phyloP scores from a whole-genome alignment of 2,329 filamentous ascomycete genomes.

The Epichloe glyceriae region DNA sequence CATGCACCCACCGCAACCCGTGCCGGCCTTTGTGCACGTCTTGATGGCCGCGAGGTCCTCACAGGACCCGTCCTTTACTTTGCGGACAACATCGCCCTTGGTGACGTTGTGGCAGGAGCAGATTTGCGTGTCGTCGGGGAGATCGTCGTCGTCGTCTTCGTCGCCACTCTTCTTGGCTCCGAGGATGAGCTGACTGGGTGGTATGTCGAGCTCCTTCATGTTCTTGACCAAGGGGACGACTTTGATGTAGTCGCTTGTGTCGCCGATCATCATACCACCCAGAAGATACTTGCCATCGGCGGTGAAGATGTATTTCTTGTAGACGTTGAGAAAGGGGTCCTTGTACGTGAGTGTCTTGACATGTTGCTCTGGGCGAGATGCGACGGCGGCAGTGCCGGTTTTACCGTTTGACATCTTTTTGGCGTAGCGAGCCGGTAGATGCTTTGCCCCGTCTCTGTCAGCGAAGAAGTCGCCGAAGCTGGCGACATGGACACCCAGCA shows the following conservation, averaged over 20 bases:
- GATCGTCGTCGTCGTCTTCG: constrained; percentile 57
- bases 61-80: constrained; percentile 65
- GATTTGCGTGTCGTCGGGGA: constrained; percentile 76
- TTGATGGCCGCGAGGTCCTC: constrained; percentile 75
- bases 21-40: constrained; percentile 81
- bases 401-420: constrained; percentile 15
- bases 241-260: constrained; percentile 83
- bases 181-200: constrained; percentile 72
- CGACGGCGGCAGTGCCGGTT: neutral
- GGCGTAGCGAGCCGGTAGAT: constrained; percentile 48
- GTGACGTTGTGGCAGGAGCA: constrained; percentile 90
- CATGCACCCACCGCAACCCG: constrained; percentile 82
- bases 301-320: constrained; percentile 91
- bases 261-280: constrained; percentile 96
- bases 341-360: constrained; percentile 82
- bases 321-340: constrained; percentile 76
- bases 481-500: constrained; percentile 81
- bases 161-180: constrained; percentile 61
- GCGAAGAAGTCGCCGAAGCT: constrained; percentile 93
- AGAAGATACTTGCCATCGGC: constrained; percentile 79
- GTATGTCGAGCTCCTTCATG: constrained; percentile 64
- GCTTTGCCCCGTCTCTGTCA: constrained; percentile 67
- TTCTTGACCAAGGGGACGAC: constrained; percentile 77
- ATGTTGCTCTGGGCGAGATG: neutral
- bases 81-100: constrained; percentile 64